A percentile compares a stretch with the other conserved stretches of the same genome.
Conservation (phyloP, 2,329 filamentous ascomycete species). For the Beauveria bassiana region DNA sequence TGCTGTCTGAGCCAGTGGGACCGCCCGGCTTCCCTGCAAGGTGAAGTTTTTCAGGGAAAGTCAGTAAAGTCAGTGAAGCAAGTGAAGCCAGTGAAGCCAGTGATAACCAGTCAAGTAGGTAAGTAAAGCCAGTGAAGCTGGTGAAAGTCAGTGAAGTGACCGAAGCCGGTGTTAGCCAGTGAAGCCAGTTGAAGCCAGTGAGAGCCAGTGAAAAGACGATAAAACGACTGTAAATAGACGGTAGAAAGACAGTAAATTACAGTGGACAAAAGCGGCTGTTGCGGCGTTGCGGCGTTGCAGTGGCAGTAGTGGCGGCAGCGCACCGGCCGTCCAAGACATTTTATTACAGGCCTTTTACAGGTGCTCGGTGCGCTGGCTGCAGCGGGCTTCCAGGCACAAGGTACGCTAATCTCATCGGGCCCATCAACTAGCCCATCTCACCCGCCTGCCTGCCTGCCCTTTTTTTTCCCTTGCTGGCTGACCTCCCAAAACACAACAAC, state of each 20-base stretch:
- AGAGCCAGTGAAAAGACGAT: too few species aligned
- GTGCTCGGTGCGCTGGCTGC: background rate
- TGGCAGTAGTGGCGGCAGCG: background rate
- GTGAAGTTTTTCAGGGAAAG: too few species aligned
- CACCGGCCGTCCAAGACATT: background rate
- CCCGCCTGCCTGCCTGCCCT: background rate
- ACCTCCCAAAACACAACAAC: slow-evolving; percentile 4
- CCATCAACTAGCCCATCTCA: background rate
- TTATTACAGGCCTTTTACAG: background rate
- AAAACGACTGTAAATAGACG: too few species aligned
- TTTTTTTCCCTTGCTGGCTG: background rate
- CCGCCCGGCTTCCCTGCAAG: background rate
- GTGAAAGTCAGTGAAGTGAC: too few species aligned
- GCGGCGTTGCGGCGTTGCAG: background rate
- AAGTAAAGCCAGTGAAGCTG: too few species aligned
- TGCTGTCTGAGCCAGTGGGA: background rate
- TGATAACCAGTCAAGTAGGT: too few species aligned
- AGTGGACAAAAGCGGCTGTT: too few species aligned
- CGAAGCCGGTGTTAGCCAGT: too few species aligned
- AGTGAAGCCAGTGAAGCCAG: too few species aligned
- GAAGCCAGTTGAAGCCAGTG: too few species aligned
- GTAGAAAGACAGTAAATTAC: too few species aligned
- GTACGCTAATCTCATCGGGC: background rate
- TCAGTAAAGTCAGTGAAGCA: too few species aligned
- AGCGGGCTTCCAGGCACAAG: background rate